Percentiles rank a stretch among this genome's conserved stretches.
Evolutionary conservation across 2,329 filamentous ascomycete species (phyloP).

Genomic region (Hypoxylon sp.): DNA sequence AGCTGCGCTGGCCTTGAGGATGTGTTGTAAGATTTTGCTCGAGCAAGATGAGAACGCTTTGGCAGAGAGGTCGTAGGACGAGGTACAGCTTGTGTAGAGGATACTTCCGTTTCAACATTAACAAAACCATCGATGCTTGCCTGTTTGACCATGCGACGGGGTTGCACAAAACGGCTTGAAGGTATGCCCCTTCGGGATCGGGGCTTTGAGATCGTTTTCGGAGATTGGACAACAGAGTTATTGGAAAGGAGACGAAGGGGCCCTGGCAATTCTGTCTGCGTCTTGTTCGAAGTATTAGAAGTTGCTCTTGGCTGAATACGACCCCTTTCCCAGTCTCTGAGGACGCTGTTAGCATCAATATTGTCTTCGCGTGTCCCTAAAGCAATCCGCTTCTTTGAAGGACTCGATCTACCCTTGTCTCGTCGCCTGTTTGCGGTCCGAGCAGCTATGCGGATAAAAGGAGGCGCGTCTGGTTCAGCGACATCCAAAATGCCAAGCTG

Average conservation of each 20-base stretch:
- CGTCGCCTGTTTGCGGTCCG: constrained; percentile 66
- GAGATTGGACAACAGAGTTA: constrained; percentile 33
- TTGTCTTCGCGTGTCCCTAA: constrained; percentile 74
- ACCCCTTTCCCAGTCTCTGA: constrained; percentile 71
- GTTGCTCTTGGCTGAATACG: constrained; percentile 62
- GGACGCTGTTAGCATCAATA: constrained; percentile 67
- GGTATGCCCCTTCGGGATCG: constrained; percentile 25
- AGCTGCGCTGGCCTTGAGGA: constrained; percentile 68
- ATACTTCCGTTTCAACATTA: constrained; percentile 37
- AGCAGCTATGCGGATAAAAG: constrained; percentile 73
- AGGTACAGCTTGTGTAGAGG: constrained; percentile 12
- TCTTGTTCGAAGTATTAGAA: constrained; percentile 51
- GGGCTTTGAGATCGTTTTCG: constrained; percentile 26
- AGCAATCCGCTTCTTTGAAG: constrained; percentile 69
- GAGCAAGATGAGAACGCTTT: constrained; percentile 28
- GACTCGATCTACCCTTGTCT: constrained; percentile 69
- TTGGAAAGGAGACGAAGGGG: constrained; percentile 50
- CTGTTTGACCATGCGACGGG: constrained; percentile 52
- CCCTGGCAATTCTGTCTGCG: constrained; percentile 19
- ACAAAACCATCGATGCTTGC: constrained; percentile 54
- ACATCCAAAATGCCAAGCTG: constrained; percentile 74
- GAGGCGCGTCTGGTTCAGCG: constrained; percentile 66
- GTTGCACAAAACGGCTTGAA: constrained; percentile 49
- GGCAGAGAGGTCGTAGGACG: constrained; percentile 1
- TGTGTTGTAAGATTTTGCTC: constrained; percentile 38